Base-by-base conservation (phyloP, 441 rosid species). In the Mallotus repandus region DNA sequence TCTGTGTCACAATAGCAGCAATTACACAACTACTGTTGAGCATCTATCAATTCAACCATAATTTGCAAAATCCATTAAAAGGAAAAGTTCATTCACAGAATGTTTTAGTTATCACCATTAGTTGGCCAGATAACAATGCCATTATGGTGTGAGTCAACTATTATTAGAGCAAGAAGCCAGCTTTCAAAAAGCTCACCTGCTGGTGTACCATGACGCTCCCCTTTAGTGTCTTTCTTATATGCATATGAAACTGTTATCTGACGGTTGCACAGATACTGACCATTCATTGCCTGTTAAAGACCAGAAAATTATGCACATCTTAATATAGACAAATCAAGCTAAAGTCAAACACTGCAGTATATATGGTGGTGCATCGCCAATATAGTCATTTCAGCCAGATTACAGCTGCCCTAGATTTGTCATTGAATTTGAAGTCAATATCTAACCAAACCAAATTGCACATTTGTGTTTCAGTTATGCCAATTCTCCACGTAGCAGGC, bases 221-320 rank as follows among this genome's bases (percentile, higher is more conserved):
- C 98, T 83, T 96, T 96, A 6, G 99, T 91, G 83, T 96, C 98
- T 87, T 96, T 93, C 89, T 93, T 96, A 72, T 93, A 93, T 12
- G 98, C 99, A 74, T 96, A 93, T 1, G 99, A 96, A 45, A 90
- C 99, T 46, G 99, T 91, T 77, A 96, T 96, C 81, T 93, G 97
- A 66, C 94, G 93, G 78, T 96, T 96, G 85, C 98, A 89, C 2
- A 96, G 97, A 81, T 90, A 90, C 48, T 93, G 99, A 21, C 97
- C 99, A 70, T 87, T 91, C 98, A 96, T 96, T 67, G 98, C 93
- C 99, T 96, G 72, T 54, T 72, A 75, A 45, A 46, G 16, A 25
- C 68, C 72, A 75, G 66, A 71, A 45, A 56, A 32, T 48, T 32
- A 50, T 4, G 43, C 18, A 62, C 13, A 55, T 68, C 63, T 25